Evolutionary conservation across 345 rosid genomes (phyloP), one percentile per base, ranked within the genome.

Genomic region (Bretschneidera sinensis): DNA sequence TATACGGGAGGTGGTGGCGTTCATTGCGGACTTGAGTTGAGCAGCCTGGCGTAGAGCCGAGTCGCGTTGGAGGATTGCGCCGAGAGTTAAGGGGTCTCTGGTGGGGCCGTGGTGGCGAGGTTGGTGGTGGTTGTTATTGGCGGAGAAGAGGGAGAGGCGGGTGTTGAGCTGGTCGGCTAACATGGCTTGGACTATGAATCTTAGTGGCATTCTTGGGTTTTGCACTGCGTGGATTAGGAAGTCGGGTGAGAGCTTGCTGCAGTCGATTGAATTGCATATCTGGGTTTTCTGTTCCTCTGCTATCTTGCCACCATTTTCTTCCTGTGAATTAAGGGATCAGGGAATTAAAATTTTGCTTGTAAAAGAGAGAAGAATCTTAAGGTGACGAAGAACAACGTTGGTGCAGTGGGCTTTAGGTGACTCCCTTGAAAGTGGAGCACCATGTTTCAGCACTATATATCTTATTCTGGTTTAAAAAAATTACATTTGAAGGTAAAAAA

Each of bases 151-250:
- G 22, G 90, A 76, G 52, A 74, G 79, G 53, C 91, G 92, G 45
- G 92, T 78, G 70, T 81, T 82, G 39, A 89, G 79, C 78, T 92
- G 98, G 60, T 87, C 96, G 6, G 80, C 79, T 47, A 89, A 51
- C 96, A 92, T 92, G 34, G 95, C 91, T 35, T 91, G 86, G 57
- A 92, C 85, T 17, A 89, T 74, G 68, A 92, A 86, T 62, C 95
- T 64, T 48, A 92, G 57, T 6, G 98, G 95, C 76, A 92, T 84
- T 68, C 71, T 71, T 9, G 88, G 96, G 77, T 89, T 89, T 66
- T 89, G 98, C 0, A 92, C 88, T 6, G 92, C 85, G 53, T 83
- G 92, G 17, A 92, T 48, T 17, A 89, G 89, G 61, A 82, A 57
- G 55, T 70, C 74, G 35, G 89, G 79, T 17, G 95, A 87, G 54